These are phyloP conservation scores for Candida dubliniensis DNA, from an alignment of 1,139 yeast species.

Conservation along the genomic window DNA sequence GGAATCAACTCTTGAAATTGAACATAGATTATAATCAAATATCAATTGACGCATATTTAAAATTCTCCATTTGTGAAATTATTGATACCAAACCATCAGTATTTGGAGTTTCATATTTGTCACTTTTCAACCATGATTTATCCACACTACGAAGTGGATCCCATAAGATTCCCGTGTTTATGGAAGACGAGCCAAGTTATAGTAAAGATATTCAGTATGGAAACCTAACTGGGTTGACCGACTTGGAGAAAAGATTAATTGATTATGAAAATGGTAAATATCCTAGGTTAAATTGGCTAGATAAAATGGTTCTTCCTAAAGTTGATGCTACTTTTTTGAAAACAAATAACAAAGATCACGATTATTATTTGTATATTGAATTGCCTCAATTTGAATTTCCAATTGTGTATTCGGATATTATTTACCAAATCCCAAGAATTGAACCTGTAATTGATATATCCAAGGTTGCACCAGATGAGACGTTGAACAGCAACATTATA, in stretches of 20 bases:
- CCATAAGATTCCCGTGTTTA: conserved; percentile 34
- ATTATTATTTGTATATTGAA: conserved; percentile 61
- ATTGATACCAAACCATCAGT: conserved; percentile 49
- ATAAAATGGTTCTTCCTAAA: conserved; percentile 60
- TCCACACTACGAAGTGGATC: conserved; percentile 38
- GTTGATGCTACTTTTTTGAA: conserved; percentile 37
- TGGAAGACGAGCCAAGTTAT: conserved; percentile 2
- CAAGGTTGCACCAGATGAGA: conserved; percentile 11
- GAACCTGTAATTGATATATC: conserved; percentile 10
- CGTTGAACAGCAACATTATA: conserved; percentile 25
- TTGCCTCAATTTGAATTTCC: conserved; percentile 79
- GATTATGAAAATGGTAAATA: conserved; percentile 70
- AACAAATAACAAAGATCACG: conserved; percentile 21
- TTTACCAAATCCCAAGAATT: conserved; percentile 21
- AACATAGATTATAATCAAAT: conserved; percentile 74
- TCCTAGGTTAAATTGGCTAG: conserved; percentile 71
- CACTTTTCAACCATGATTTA: conserved; percentile 51
- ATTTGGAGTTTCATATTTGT: conserved; percentile 62
- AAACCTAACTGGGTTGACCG: conserved; percentile 24
- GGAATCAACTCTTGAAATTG: conserved; percentile 63
- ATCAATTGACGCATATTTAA: conserved; percentile 58
- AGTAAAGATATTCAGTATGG: conserved; percentile 21
- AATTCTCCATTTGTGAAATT: conserved; percentile 66
- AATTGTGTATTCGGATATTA: conserved; percentile 69
- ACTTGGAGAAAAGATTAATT: conserved; percentile 57